phyloP scores from a whole-genome alignment of 2,329 filamentous ascomycete species.

The Leptosphaerulina australis region DNA sequence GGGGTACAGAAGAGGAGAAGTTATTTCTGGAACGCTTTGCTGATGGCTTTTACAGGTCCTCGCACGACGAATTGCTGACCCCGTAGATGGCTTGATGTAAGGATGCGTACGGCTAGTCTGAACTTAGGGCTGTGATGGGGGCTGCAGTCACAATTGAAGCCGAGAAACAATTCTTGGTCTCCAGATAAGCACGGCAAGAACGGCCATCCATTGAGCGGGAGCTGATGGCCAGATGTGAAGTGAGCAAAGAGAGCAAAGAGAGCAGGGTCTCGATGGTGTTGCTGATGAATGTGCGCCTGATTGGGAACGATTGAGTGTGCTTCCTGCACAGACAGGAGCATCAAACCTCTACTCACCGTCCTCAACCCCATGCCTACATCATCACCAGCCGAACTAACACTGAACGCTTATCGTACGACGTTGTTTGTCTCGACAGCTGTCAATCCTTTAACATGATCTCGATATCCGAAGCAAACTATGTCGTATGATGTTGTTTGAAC shows the following conservation, averaged over 20 bases:
- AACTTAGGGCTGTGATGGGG: constrained; percentile 39
- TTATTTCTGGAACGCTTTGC: constrained; percentile 34
- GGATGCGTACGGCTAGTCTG: constrained; percentile 23
- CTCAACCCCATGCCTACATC: constrained; percentile 4
- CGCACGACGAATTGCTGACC: constrained; percentile 17
- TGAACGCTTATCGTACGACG: constrained; percentile 41
- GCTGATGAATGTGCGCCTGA: background rate
- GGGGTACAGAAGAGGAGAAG: constrained; percentile 26
- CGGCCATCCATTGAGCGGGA: constrained; percentile 23
- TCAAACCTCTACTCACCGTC: background rate
- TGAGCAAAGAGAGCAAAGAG: background rate
- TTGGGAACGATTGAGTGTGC: background rate
- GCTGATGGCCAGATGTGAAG: constrained; percentile 8
- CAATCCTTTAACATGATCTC: constrained; percentile 25
- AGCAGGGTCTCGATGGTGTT: background rate
- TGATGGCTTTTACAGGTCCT: constrained; percentile 4
- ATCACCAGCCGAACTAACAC: constrained; percentile 26
- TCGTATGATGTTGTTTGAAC: constrained; percentile 48
- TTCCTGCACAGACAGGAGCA: background rate
- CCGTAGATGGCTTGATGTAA: constrained; percentile 18
- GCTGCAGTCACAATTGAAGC: constrained; percentile 30
- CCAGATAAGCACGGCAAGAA: constrained; percentile 11
- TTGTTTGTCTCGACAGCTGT: constrained; percentile 39
- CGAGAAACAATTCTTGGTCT: constrained; percentile 16
- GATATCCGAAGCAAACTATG: constrained; percentile 43